Evolutionary conservation across 2,329 filamentous ascomycete genomes (phyloP).

Genomic region (Metarhizium rileyi): DNA sequence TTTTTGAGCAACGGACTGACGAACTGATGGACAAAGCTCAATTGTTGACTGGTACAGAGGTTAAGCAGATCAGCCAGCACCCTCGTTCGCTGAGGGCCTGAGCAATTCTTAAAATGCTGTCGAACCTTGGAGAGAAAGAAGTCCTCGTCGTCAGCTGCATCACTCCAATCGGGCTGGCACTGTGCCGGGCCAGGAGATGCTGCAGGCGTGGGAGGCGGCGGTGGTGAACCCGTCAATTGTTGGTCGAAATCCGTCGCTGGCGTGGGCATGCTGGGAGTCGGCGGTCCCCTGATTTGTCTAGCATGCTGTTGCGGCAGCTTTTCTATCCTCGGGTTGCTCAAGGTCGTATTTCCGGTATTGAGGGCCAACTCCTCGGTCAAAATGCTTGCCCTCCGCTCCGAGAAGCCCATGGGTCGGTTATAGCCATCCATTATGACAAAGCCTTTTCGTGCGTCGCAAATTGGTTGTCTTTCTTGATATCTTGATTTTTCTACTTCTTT

Average conservation of each 20-base stretch:
- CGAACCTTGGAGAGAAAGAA: conserved; percentile 71
- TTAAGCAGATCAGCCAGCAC: conserved; percentile 84
- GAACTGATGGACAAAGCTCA: conserved; percentile 94
- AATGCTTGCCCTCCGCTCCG: conserved; percentile 49
- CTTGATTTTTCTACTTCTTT: no score
- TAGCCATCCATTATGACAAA: conserved; percentile 24
- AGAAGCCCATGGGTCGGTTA: conserved; percentile 46
- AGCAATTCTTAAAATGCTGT: conserved; percentile 69
- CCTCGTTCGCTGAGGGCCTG: conserved; percentile 64
- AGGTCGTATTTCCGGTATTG: conserved; percentile 34
- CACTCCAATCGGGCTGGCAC: conserved; percentile 62
- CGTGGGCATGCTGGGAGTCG: conserved; percentile 57
- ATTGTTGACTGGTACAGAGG: conserved; percentile 85
- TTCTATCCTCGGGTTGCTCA: conserved; percentile 36
- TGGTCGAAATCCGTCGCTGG: conserved; percentile 55
- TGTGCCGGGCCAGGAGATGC: conserved; percentile 55
- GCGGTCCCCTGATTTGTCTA: conserved; percentile 43
- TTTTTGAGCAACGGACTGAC: conserved; percentile 92
- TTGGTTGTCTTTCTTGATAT: background rate
- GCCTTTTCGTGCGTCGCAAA: background rate
- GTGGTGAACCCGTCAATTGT: conserved; percentile 49
- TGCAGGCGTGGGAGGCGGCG: conserved; percentile 55
- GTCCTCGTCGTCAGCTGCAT: conserved; percentile 71
- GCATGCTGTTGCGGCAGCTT: conserved; percentile 35
- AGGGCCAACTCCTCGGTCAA: conserved; percentile 49